Conservation (phyloP, 352 stramenopile species). For the Phytophthora chlamydospora region DNA sequence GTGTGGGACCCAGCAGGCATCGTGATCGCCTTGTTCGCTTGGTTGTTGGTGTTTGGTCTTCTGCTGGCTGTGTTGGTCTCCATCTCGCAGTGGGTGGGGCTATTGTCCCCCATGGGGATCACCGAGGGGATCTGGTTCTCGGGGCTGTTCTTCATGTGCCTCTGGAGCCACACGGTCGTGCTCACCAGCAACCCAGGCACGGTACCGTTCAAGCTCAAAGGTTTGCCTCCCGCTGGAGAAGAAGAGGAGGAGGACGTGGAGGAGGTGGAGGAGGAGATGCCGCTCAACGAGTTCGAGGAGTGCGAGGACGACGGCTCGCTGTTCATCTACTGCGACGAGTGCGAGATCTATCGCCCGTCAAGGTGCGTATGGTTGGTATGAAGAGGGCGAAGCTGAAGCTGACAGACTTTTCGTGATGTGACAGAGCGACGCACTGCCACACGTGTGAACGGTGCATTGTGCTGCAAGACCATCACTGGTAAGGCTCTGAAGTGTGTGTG, state of each 20-base stretch:
- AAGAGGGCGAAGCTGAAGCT: not conserved
- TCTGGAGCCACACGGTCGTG: slow-evolving; percentile 72
- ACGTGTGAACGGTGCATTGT: slow-evolving; percentile 81
- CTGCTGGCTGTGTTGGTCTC: slow-evolving; percentile 53
- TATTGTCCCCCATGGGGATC: slow-evolving; percentile 53
- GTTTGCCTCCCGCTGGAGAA: slow-evolving; percentile 9
- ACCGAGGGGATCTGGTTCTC: slow-evolving; percentile 54
- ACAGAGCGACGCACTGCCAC: slow-evolving; percentile 77
- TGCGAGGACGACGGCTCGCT: slow-evolving; percentile 78
- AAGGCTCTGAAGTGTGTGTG: not conserved
- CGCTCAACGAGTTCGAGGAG: slow-evolving; percentile 67
- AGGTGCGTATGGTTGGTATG: slow-evolving; percentile 39
- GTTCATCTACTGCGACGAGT: slow-evolving; percentile 83
- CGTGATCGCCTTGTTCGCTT: slow-evolving; percentile 68
- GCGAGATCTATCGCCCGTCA: slow-evolving; percentile 74
- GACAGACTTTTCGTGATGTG: not conserved
- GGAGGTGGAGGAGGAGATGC: slow-evolving; percentile 68
- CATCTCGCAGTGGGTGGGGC: slow-evolving; percentile 62
- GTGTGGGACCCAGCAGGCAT: slow-evolving; percentile 70
- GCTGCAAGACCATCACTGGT: slow-evolving; percentile 89
- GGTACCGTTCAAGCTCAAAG: slow-evolving; percentile 54
- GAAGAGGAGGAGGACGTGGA: slow-evolving; percentile 34
- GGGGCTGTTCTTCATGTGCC: slow-evolving; percentile 68
- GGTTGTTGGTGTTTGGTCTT: slow-evolving; percentile 51
- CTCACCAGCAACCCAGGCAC: slow-evolving; percentile 84